A percentile compares a stretch with the other conserved stretches of the same genome.
phyloP scores from a whole-genome alignment of 176 grass and related monocot genomes.

The Chloris gayana region DNA sequence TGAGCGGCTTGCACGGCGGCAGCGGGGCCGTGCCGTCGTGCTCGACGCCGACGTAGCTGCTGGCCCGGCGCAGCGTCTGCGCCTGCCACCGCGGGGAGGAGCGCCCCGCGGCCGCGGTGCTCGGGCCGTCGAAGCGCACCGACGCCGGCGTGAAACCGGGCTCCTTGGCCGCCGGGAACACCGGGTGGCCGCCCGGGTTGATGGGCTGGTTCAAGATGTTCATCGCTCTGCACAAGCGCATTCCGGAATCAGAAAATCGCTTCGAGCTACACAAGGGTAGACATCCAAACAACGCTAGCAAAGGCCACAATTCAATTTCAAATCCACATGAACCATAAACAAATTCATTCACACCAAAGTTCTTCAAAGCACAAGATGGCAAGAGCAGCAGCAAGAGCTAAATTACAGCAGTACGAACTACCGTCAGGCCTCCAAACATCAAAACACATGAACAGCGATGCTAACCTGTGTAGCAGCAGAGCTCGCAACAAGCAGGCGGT shows the following conservation, averaged over 20 bases:
- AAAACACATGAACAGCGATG: background rate
- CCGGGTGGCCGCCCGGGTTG: constrained; percentile 46
- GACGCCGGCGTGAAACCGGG: constrained; percentile 32
- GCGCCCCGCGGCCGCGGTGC: constrained; percentile 20
- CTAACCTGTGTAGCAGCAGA: constrained; percentile 7
- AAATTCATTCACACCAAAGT: background rate
- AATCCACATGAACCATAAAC: background rate
- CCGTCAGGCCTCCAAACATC: background rate
- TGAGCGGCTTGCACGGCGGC: constrained; percentile 58
- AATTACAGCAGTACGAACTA: background rate
- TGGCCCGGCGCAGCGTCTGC: constrained; percentile 42
- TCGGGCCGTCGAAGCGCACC: background rate
- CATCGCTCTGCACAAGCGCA: constrained; percentile 52
- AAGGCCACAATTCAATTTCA: background rate
- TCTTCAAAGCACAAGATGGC: background rate
- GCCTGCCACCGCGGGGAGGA: constrained; percentile 44
- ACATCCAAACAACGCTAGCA: too few relatives aligned
- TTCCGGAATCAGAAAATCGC: background rate
- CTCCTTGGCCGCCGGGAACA: constrained; percentile 48
- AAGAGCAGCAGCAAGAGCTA: background rate
- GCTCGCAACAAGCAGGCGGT: background rate
- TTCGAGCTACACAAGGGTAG: too few relatives aligned
- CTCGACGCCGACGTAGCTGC: constrained; percentile 47
- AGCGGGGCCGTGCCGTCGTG: constrained; percentile 3
- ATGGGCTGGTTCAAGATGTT: constrained; percentile 78